Evolutionary conservation across 2,329 filamentous ascomycete genomes (phyloP).

Genomic region (Calonectria leucothoes): DNA sequence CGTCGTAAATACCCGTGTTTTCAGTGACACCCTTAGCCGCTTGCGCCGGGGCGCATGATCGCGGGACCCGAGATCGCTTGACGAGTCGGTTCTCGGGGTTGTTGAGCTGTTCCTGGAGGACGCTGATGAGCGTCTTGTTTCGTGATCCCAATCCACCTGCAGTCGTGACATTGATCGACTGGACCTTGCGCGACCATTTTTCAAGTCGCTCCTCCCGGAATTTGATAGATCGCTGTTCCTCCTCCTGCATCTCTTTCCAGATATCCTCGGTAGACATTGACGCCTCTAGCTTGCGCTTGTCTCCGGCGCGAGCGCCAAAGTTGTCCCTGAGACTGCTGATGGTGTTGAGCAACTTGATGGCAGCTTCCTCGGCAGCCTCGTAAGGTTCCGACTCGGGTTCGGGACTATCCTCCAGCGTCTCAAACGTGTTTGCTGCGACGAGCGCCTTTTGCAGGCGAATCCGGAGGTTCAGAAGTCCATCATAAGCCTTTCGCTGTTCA

Average conservation of each 20-base stretch:
- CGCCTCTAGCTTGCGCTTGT: constrained; percentile 66
- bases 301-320: constrained; percentile 64
- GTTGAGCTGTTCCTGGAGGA: constrained; percentile 76
- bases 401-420: constrained; percentile 54
- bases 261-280: constrained; percentile 73
- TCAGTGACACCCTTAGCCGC: constrained; percentile 67
- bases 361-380: constrained; percentile 85
- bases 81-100: constrained; percentile 73
- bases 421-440: constrained; percentile 81
- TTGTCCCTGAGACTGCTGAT: constrained; percentile 77
- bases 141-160: constrained; percentile 42
- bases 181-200: constrained; percentile 86
- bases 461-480: constrained; percentile 87
- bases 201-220: constrained; percentile 80
- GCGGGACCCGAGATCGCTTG: constrained; percentile 75
- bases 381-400: constrained; percentile 64
- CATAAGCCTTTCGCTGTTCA: constrained; percentile 85
- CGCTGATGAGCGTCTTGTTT: constrained; percentile 66
- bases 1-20: constrained; percentile 82
- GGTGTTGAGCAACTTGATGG: constrained; percentile 85
- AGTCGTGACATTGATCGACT: constrained; percentile 57
- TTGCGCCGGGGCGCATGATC: constrained; percentile 82
- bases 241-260: constrained; percentile 76
- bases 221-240: constrained; percentile 69
- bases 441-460: constrained; percentile 95